phyloP scores from a whole-genome alignment of 495 filamentous ascomycete species.

The Choiromyces venosus region DNA sequence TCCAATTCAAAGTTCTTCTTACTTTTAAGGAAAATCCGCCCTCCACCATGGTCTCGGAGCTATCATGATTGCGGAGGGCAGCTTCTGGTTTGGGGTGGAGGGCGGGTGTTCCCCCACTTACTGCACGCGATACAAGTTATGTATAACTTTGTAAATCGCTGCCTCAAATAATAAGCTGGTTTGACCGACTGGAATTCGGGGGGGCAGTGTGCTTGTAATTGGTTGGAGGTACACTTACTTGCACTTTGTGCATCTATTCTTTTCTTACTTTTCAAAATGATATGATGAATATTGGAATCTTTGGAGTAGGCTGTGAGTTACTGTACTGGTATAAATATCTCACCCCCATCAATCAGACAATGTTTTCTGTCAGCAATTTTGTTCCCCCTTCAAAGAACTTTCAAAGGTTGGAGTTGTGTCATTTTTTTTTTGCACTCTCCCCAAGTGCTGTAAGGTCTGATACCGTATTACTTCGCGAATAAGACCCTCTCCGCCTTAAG shows the following conservation, averaged over 20 bases:
- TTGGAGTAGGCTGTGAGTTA: not conserved
- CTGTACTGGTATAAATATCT: not conserved
- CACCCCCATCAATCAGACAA: not conserved
- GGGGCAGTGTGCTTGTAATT: not conserved
- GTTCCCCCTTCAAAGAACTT: not conserved
- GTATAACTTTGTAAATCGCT: not conserved
- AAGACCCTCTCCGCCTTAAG: too few relatives aligned
- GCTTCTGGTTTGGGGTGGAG: not conserved
- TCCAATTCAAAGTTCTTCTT: not conserved
- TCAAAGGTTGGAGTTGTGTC: not conserved
- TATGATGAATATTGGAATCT: too few relatives aligned
- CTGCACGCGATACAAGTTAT: not conserved
- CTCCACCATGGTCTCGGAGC: not conserved
- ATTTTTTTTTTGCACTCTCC: not conserved
- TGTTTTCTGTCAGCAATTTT: not conserved
- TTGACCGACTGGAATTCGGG: not conserved
- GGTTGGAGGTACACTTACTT: not conserved
- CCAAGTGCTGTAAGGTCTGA: too few relatives aligned
- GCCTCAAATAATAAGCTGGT: not conserved
- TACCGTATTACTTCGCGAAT: too few relatives aligned
- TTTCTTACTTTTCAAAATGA: too few relatives aligned
- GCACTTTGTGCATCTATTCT: too few relatives aligned
- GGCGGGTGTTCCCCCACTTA: not conserved
- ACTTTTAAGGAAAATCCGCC: not conserved
- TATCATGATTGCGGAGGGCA: not conserved